Evolutionary conservation across 768 basidiomycete species (phyloP).

Genomic region (Dacryopinax spathularia): DNA sequence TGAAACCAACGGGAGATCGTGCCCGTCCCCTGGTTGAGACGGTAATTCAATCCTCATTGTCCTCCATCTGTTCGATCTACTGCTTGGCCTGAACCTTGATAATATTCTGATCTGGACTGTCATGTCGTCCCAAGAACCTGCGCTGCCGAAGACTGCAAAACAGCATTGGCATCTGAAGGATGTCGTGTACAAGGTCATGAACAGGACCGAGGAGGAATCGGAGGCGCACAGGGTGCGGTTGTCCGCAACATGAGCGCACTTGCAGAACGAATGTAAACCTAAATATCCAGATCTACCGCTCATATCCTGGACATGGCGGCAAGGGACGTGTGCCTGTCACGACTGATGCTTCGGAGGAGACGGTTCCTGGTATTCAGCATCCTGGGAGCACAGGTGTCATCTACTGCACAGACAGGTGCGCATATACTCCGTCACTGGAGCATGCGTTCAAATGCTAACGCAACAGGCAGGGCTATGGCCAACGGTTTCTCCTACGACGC

Average conservation of each 20-base stretch:
- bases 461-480: conserved; percentile 47
- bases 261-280: conserved; percentile 8
- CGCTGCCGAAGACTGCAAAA: background rate
- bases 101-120: too few species aligned
- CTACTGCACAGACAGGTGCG: conserved; percentile 69
- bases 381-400: conserved; percentile 37
- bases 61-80: background rate
- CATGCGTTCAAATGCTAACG: background rate
- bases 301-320: conserved; percentile 41
- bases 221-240: conserved; percentile 65
- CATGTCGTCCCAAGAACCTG: background rate
- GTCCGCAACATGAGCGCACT: background rate
- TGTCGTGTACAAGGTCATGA: conserved; percentile 31
- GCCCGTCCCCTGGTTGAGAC: background rate
- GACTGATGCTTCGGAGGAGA: conserved; percentile 54
- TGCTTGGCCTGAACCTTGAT: background rate
- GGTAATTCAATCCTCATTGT: too few species aligned
- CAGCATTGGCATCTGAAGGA: conserved; percentile 6
- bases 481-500: conserved; percentile 66
- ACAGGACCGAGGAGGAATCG: conserved; percentile 66
- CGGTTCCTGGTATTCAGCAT: conserved; percentile 55
- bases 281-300: conserved; percentile 7
- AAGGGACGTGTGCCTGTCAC: conserved; percentile 54
- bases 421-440: background rate
- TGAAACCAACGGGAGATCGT: background rate